phyloP scores from a whole-genome alignment of 2,329 filamentous ascomycete species.

The Trichoderma semiorbis region DNA sequence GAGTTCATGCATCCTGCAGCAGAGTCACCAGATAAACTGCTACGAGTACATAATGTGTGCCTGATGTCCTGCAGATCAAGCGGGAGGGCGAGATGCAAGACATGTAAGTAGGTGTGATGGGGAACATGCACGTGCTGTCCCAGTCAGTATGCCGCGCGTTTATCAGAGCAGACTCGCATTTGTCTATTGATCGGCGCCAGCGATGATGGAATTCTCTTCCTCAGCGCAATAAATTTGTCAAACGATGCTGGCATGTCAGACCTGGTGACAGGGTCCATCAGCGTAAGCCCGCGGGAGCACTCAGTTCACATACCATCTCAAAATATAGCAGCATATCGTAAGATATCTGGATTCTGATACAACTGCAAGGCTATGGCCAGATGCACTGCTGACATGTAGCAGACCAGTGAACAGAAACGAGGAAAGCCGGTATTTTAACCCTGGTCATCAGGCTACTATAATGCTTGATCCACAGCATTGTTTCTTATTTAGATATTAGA shows the following conservation, averaged over 20 bases:
- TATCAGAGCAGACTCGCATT: not conserved
- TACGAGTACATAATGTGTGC: not conserved
- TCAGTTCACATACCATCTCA: not conserved
- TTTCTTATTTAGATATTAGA: not conserved
- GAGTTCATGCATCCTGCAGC: not conserved
- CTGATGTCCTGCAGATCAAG: not conserved
- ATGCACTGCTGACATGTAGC: not conserved
- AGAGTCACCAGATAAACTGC: not conserved
- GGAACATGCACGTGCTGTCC: not conserved
- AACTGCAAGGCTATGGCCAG: not conserved
- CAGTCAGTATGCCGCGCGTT: not conserved
- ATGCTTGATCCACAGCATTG: not conserved
- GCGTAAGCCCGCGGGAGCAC: not conserved
- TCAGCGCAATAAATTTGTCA: not conserved
- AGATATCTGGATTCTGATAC: not conserved
- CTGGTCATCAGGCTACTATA: not conserved
- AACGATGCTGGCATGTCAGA: not conserved
- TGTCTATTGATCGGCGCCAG: not conserved
- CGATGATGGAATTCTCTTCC: not conserved
- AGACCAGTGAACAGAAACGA: not conserved
- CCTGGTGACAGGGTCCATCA: not conserved
- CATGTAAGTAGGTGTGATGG: not conserved
- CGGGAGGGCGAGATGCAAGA: not conserved
- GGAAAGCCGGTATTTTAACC: not conserved
- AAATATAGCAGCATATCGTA: not conserved